A percentile compares a stretch with the other conserved stretches of the same genome.
Evolutionary conservation across 495 filamentous ascomycete species (phyloP).

Genomic region (Trichoderma asperelloides): DNA sequence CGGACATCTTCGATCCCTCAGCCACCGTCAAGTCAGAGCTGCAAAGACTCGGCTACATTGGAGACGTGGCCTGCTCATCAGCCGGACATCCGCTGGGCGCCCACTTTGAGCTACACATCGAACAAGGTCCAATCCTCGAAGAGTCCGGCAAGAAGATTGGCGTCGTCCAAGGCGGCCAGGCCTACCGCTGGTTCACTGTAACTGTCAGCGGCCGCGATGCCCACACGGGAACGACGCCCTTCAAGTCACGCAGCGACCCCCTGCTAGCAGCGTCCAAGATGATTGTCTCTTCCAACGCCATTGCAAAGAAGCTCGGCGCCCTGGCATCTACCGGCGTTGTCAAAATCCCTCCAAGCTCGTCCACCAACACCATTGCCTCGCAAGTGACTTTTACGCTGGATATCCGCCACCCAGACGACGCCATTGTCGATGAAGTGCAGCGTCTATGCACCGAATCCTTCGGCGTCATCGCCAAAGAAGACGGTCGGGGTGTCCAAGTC

Average conservation of each 20-base stretch:
- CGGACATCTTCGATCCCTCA: constrained; percentile 39
- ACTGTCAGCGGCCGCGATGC: constrained; percentile 56
- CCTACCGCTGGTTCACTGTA: constrained; percentile 64
- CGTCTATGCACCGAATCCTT: constrained; percentile 47
- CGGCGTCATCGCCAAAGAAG: constrained; percentile 42
- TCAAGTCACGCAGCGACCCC: constrained; percentile 50
- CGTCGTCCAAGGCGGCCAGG: constrained; percentile 61
- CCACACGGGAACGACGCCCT: constrained; percentile 70
- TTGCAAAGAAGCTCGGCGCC: constrained; percentile 46
- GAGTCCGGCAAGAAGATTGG: constrained; percentile 53
- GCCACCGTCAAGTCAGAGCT: constrained; percentile 62
- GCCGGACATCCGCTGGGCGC: constrained; percentile 56
- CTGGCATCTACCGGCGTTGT: constrained; percentile 67
- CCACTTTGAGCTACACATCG: constrained; percentile 79
- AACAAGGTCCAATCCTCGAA: constrained; percentile 68
- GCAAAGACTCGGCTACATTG: constrained; percentile 62
- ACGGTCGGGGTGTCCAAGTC: constrained; percentile 38
- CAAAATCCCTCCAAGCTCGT: constrained; percentile 49
- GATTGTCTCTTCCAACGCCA: constrained; percentile 56
- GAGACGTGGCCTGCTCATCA: constrained; percentile 40
- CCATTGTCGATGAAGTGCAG: constrained; percentile 47
- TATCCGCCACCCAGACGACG: constrained; percentile 54
- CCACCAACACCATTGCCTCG: constrained; percentile 69
- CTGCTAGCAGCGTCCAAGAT: constrained; percentile 59
- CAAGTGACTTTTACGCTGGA: constrained; percentile 63